Evolutionary conservation across 2,329 filamentous ascomycete species (phyloP).

Genomic region (Ophiostoma triangulosporum): DNA sequence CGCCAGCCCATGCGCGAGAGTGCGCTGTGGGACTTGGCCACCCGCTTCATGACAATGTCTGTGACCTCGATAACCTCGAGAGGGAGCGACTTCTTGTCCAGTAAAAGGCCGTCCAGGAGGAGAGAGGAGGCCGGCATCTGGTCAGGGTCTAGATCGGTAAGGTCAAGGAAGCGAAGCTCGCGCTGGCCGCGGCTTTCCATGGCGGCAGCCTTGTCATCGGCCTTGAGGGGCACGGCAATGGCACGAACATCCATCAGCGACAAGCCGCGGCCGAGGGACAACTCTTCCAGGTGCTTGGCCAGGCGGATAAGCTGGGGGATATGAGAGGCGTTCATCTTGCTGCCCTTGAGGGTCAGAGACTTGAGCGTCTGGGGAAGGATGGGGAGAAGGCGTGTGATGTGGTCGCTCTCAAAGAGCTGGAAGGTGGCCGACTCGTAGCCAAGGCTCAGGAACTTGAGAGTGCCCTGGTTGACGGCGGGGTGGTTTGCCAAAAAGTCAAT

Average conservation of each 20-base stretch:
- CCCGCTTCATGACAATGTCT: constrained; percentile 50
- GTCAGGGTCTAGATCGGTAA: constrained; percentile 55
- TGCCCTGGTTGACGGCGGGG: constrained; percentile 45
- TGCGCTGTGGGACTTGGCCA: constrained; percentile 50
- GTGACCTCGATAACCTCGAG: constrained; percentile 65
- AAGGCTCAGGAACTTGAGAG: constrained; percentile 59
- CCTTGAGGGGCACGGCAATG: constrained; percentile 40
- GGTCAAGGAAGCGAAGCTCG: constrained; percentile 60
- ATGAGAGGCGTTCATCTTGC: constrained; percentile 52
- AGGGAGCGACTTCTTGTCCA: constrained; percentile 47
- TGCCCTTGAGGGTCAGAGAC: constrained; percentile 64
- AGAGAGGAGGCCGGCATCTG: constrained; percentile 44
- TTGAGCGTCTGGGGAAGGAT: constrained; percentile 52
- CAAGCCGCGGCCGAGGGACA: constrained; percentile 58
- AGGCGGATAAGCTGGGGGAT: constrained; percentile 49
- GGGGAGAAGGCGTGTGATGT: constrained; percentile 52
- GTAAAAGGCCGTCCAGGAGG: constrained; percentile 37
- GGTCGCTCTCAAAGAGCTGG: constrained; percentile 52
- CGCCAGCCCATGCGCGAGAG: constrained; percentile 54
- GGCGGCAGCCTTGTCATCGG: constrained; percentile 16
- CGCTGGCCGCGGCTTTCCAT: constrained; percentile 20
- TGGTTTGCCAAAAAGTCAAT: constrained; percentile 60
- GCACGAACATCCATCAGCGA: constrained; percentile 50
- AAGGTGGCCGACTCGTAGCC: constrained; percentile 59
- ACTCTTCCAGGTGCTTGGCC: constrained; percentile 61